A percentile compares a stretch with the other conserved stretches of the same genome.
These are phyloP conservation scores for Fusarium goolgardi DNA, from an alignment of 2,329 filamentous ascomycete species.

Conservation along the genomic window DNA sequence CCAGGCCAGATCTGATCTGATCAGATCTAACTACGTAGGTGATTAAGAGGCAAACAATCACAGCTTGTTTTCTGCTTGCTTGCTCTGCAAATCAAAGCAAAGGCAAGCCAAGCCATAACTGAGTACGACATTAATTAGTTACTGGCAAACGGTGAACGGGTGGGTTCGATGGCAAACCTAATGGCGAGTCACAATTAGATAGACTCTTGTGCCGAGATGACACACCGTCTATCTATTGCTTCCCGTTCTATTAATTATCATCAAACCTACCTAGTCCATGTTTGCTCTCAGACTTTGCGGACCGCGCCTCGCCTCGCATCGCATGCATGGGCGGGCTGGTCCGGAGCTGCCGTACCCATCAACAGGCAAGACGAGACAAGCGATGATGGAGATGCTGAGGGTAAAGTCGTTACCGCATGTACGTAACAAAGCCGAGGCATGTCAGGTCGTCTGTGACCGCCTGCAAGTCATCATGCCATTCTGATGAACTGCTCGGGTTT, in stretches of 20 bases:
- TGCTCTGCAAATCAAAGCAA: conserved; percentile 5
- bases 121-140: not conserved
- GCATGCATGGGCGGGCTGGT: conserved; percentile 21
- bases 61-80: not conserved
- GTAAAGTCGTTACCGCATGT: not conserved
- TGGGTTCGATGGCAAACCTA: conserved; percentile 8
- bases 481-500: conserved; percentile 29
- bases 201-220: conserved; percentile 31
- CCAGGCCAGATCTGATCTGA: not conserved
- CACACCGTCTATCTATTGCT: conserved; percentile 8
- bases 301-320: conserved; percentile 30
- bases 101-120: conserved; percentile 6
- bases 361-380: conserved; percentile 3
- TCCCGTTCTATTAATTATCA: not conserved
- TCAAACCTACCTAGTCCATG: conserved; percentile 13
- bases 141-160: conserved; percentile 14
- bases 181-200: conserved; percentile 23
- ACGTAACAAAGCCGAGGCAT: conserved; percentile 14
- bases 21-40: not conserved
- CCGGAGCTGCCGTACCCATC: conserved; percentile 32
- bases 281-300: conserved; percentile 25
- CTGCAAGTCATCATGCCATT: conserved; percentile 22
- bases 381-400: conserved; percentile 7
- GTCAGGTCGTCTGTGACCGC: conserved; percentile 14
- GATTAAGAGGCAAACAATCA: conserved; percentile 10